phyloP scores from a whole-genome alignment of 352 stramenopile genomes.

The Phytophthora sp. region DNA sequence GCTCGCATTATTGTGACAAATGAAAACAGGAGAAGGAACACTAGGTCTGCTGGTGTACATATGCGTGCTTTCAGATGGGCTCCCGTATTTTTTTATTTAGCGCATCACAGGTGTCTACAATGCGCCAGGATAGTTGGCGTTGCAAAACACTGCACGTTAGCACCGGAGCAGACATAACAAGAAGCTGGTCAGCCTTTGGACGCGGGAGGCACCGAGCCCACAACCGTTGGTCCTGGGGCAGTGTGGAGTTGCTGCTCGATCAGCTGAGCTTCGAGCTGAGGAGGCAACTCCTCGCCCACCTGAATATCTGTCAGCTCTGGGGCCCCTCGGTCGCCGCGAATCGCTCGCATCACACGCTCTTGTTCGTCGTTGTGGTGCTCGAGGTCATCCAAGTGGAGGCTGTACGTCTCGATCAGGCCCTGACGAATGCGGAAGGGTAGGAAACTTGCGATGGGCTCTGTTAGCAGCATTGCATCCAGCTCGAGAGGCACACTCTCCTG shows the following conservation, averaged over 20 bases:
- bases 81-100: conserved; percentile 24
- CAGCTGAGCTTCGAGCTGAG: conserved; percentile 41
- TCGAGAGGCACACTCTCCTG: conserved; percentile 88
- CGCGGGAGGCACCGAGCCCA: conserved; percentile 22
- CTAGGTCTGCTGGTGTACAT: conserved; percentile 12
- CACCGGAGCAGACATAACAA: conserved; percentile 10
- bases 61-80: conserved; percentile 26
- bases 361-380: conserved; percentile 86
- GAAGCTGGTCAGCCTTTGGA: conserved; percentile 17
- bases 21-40: conserved; percentile 39
- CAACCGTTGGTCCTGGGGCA: conserved; percentile 23
- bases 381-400: conserved; percentile 84
- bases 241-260: conserved; percentile 45
- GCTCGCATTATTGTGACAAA: conserved; percentile 29
- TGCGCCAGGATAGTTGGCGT: conserved; percentile 11
- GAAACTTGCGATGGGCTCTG: conserved; percentile 81
- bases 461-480: conserved; percentile 84
- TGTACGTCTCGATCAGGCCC: conserved; percentile 90
- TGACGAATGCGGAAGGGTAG: conserved; percentile 87
- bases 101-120: conserved; percentile 29
- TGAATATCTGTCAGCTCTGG: conserved; percentile 35
- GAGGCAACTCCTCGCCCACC: conserved; percentile 40
- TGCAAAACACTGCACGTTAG: background rate
- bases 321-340: conserved; percentile 64
- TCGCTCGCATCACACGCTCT: conserved; percentile 81